Conservation (phyloP, 2,329 filamentous ascomycete genomes). For the Talaromyces sp. region DNA sequence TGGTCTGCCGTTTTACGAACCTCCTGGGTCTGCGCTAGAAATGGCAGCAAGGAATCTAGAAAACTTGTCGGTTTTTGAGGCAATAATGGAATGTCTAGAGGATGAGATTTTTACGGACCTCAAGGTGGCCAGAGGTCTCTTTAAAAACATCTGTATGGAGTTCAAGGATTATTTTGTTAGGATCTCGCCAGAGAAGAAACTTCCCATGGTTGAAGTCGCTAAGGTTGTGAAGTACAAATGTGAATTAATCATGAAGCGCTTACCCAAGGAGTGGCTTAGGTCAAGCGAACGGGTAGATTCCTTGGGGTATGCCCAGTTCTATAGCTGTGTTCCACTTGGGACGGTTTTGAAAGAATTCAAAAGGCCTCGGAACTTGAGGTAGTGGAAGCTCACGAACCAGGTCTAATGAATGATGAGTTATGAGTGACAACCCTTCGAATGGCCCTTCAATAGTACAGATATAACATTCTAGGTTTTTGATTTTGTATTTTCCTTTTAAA, state of each 20-base stretch:
- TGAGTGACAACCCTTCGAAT: too few species aligned
- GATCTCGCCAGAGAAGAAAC: not conserved
- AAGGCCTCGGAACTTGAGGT: too few species aligned
- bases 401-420: too few species aligned
- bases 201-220: not conserved
- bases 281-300: not conserved
- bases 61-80: not conserved
- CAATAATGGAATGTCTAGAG: not conserved
- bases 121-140: not conserved
- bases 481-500: too few species aligned
- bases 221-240: not conserved
- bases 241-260: not conserved
- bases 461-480: too few species aligned
- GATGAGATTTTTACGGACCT: not conserved
- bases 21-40: not conserved
- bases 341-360: too few species aligned
- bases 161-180: not conserved
- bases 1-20: not conserved
- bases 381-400: too few species aligned
- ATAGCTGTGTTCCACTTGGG: not conserved
- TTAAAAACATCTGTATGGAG: not conserved
- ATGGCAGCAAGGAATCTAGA: not conserved
- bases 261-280: not conserved
- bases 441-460: too few species aligned
- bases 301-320: not conserved